phyloP scores from a whole-genome alignment of 352 stramenopile species.

The Saprolegnia parasitica region DNA sequence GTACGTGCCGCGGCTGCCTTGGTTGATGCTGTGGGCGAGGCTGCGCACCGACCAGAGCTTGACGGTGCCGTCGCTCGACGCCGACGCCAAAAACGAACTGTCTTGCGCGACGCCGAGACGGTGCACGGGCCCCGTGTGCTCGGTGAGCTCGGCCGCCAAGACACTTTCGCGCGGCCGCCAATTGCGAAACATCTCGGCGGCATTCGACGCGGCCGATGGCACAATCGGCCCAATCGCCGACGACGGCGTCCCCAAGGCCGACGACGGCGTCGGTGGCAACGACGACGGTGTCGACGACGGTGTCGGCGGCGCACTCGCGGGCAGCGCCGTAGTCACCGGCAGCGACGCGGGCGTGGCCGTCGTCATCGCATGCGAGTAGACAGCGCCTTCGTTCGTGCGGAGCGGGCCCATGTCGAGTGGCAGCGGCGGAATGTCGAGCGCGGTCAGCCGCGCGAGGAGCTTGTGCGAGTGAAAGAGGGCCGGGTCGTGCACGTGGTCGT shows the following conservation, averaged over 20 bases:
- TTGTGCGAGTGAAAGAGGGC: slow-evolving; percentile 80
- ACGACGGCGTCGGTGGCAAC: slow-evolving; percentile 1
- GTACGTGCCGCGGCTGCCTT: slow-evolving; percentile 92
- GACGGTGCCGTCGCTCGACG: slow-evolving; percentile 93
- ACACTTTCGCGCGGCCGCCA: slow-evolving; percentile 83
- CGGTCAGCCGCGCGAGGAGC: slow-evolving; percentile 84
- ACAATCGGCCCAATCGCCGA: not conserved
- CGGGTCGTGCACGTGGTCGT: slow-evolving; percentile 76
- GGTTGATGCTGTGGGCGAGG: slow-evolving; percentile 90
- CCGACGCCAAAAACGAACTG: slow-evolving; percentile 94
- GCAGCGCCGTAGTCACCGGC: not conserved
- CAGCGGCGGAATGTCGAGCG: slow-evolving; percentile 89
- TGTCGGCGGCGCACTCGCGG: not conserved
- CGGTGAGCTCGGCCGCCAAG: slow-evolving; percentile 76
- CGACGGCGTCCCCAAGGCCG: not conserved
- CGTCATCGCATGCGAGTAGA: slow-evolving; percentile 75
- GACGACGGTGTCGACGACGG: not conserved
- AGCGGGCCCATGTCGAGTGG: slow-evolving; percentile 86
- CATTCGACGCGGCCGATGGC: not conserved
- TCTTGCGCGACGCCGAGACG: slow-evolving; percentile 92
- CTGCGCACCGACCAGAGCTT: slow-evolving; percentile 94
- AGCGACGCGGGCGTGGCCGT: slow-evolving; percentile 32
- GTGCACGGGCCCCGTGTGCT: slow-evolving; percentile 92
- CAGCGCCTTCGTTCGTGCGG: slow-evolving; percentile 53
- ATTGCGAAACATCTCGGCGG: slow-evolving; percentile 42